Evolutionary conservation across 2,329 filamentous ascomycete species (phyloP), one percentile per base, ranked within the genome.

Genomic region (Bisporella sp.): DNA sequence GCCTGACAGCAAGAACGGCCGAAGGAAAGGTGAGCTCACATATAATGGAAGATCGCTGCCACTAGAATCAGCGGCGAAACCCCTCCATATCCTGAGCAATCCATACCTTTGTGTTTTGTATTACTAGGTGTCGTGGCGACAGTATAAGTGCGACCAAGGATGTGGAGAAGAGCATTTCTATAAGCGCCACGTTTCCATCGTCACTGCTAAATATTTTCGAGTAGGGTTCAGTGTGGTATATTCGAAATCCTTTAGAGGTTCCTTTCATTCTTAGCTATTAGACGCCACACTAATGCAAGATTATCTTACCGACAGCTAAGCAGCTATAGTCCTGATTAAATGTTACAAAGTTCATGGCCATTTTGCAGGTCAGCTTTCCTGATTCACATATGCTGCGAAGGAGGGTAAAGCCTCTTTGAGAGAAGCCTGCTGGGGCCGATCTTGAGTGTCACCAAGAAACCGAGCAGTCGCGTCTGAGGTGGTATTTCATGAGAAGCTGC

Each of bases 301-400:
- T 33, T 30, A n/a, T 70, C 84, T 65, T 75, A 90, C 89, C 92
- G 61, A 99, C 91, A 73, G 92, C 92, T 58, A 99, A 78, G 70
- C 92, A 92, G 78, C 88, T 95, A 74, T 96, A 90, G 75, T 99
- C 93, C 76, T 99, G 93, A 71, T 99, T 99, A 72, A 97, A 99
- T 41, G 92, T 96, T 63, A 99, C 89, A 72, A 95, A 99, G 71
- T 99, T 99, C 75, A 97, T 89, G 45, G 83, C 72, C 84, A 89
- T 89, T 54, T 66, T 77, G 57, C 30, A 33, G 7, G 37, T 21
- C 21, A 21, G 21, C 21, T 21, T 21, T 21, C 21, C 21, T 21
- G 3, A 21, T 21, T 21, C 21, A 3, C 21, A 21, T 21, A 21
- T 21, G 21, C 21, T 21, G 21, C 21, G 21, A 21, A 21, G 21